Base-by-base conservation (phyloP, 345 rosid genomes). In the Capsella bursapastoris region DNA sequence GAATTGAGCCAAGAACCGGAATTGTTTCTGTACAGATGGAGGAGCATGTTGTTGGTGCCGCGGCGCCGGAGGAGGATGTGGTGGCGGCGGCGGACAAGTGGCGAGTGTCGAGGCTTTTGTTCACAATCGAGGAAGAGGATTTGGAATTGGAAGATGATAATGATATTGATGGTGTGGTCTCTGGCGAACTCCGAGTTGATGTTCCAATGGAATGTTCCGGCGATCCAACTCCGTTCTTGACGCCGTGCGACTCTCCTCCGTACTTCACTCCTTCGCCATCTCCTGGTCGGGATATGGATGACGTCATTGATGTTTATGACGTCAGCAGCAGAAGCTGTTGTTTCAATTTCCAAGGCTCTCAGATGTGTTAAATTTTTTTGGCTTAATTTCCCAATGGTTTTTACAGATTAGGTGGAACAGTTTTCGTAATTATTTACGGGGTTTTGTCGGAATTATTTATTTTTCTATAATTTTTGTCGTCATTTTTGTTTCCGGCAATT, bases 181-280 rank as follows among this genome's bases (percentile, higher is more conserved):
- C 64, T 25, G 28, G 31, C 3, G 78, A 76, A 45, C 15, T 56
- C 1, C 43, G 53, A 5, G 13, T 64, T 29, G 71, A 64, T 2
- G 58, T 70, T 22, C 75, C 59, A 4, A 52, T 38, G 71, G 71
- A 76, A 10, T 68, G 16, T 61, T 63, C 66, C 28, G 58, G 80
- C 14, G 76, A 64, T 2, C 71, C 80, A 6, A 70, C 80, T 5
- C 80, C 80, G 56, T 77, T 77, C 45, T 57, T 64, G 67, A 77
- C 80, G 67, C 80, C 80, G 22, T 77, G 76, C 25, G 67, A 56
- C 58, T 77, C 80, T 6, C 80, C 80, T 48, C 76, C 72, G 12
- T 77, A 70, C 62, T 77, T 64, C 6, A 77, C 80, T 9, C 80
- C 80, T 47, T 70, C 76, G 61, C 80, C 80, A 1, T 77, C 80